phyloP scores from a whole-genome alignment of 331 rosid genomes.

The Malus hybrid region DNA sequence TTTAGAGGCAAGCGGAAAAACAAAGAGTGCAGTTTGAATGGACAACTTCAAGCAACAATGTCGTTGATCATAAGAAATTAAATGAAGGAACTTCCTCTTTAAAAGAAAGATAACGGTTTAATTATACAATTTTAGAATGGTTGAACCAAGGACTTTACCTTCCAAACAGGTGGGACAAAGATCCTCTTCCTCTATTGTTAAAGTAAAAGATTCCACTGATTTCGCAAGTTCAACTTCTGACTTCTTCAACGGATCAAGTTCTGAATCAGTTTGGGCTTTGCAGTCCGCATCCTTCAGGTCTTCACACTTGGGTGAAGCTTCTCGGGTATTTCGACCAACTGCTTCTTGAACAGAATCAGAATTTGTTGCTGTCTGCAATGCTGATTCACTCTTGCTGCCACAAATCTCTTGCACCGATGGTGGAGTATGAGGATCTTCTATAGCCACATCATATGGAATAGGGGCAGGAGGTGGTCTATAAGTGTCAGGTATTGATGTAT shows the following conservation, averaged over 20 bases:
- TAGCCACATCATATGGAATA: slow-evolving; percentile 49
- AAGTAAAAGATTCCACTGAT: slow-evolving; percentile 35
- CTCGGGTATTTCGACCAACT: slow-evolving; percentile 34
- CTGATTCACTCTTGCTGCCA: slow-evolving; percentile 38
- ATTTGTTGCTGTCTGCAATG: slow-evolving; percentile 34
- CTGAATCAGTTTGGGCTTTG: slow-evolving; percentile 43
- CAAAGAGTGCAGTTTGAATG: not conserved
- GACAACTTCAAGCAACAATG: not conserved
- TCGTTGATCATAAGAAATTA: not conserved
- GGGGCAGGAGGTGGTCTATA: slow-evolving; percentile 82
- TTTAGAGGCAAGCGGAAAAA: not conserved
- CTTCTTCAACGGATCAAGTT: slow-evolving; percentile 32
- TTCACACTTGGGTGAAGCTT: slow-evolving; percentile 39
- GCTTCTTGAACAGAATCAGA: slow-evolving; percentile 53
- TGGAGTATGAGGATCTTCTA: slow-evolving; percentile 44
- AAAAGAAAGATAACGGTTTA: not conserved
- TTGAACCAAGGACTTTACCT: slow-evolving; percentile 39
- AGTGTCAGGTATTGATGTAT: slow-evolving; percentile 75
- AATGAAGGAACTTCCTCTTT: not conserved
- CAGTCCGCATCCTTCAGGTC: slow-evolving; percentile 46
- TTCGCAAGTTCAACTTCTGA: slow-evolving; percentile 66
- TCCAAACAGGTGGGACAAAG: slow-evolving; percentile 92
- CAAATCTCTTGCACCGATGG: slow-evolving; percentile 48
- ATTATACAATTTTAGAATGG: slow-evolving; percentile 5
- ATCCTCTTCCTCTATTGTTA: slow-evolving; percentile 68